phyloP scores from a whole-genome alignment of 2,329 filamentous ascomycete species.

The Aspergillus novoparasiticus region DNA sequence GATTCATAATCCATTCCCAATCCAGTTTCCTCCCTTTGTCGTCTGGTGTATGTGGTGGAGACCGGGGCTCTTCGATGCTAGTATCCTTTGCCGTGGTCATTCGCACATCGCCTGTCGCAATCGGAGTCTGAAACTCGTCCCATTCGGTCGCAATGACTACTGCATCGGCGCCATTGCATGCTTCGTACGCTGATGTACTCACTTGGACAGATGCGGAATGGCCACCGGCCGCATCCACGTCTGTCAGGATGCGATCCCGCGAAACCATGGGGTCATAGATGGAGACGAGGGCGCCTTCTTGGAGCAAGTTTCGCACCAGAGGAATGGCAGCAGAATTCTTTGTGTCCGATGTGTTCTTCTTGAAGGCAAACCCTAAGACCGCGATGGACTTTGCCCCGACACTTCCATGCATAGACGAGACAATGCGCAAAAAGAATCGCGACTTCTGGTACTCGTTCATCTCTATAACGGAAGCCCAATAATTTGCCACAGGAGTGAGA shows the following conservation, averaged over 20 bases:
- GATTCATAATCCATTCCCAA: slow-evolving; percentile 45
- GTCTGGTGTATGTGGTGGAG: background rate
- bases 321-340: slow-evolving; percentile 62
- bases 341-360: slow-evolving; percentile 76
- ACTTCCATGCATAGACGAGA: slow-evolving; percentile 68
- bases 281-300: slow-evolving; percentile 57
- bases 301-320: slow-evolving; percentile 65
- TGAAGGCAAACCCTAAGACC: slow-evolving; percentile 75
- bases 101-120: background rate
- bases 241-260: slow-evolving; percentile 39
- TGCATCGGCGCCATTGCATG: slow-evolving; percentile 47
- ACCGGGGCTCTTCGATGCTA: background rate
- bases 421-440: slow-evolving; percentile 67
- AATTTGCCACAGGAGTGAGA: slow-evolving; percentile 70
- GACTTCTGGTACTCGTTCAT: slow-evolving; percentile 77
- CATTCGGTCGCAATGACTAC: slow-evolving; percentile 55
- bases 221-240: slow-evolving; percentile 14
- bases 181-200: slow-evolving; percentile 37
- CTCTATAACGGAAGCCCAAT: slow-evolving; percentile 72
- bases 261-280: slow-evolving; percentile 30
- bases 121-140: slow-evolving; percentile 48
- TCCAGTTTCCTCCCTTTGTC: slow-evolving; percentile 30
- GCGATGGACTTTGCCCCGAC: slow-evolving; percentile 72
- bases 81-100: slow-evolving; percentile 9
- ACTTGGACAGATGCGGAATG: background rate